Conservation (phyloP, 495 filamentous ascomycete genomes). For the Penicillium arizonense region DNA sequence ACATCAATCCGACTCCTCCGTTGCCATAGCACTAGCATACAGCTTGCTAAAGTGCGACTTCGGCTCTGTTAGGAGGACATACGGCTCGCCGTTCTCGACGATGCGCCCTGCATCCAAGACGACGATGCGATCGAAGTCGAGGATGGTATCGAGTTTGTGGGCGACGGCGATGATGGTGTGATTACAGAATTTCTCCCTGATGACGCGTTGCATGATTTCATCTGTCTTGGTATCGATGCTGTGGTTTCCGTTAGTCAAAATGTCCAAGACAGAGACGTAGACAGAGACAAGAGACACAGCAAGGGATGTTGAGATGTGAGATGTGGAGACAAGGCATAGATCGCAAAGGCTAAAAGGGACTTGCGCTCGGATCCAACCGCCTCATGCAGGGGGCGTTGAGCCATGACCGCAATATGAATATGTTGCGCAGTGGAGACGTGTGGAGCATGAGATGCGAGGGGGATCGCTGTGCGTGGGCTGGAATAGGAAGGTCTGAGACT, state of each 20-base stretch:
- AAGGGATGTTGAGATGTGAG: background rate
- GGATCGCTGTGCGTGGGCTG: constrained; percentile 10
- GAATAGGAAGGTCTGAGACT: constrained; percentile 17
- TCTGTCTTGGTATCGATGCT: constrained; percentile 58
- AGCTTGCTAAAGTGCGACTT: constrained; percentile 33
- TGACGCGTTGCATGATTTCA: constrained; percentile 55
- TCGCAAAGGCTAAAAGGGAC: background rate
- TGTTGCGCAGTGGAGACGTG: constrained; percentile 2
- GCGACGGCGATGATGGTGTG: constrained; percentile 63
- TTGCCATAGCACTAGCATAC: constrained; percentile 27
- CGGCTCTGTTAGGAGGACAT: constrained; percentile 26
- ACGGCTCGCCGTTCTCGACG: constrained; percentile 46
- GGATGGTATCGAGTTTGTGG: constrained; percentile 59
- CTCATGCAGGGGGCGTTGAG: constrained; percentile 27
- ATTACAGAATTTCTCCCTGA: constrained; percentile 54
- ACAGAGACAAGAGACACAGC: background rate
- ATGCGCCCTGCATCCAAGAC: constrained; percentile 46
- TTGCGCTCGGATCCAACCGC: constrained; percentile 18
- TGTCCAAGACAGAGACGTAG: background rate
- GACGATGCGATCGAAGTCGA: constrained; percentile 51
- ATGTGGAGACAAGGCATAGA: background rate
- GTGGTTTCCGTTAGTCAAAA: constrained; percentile 4
- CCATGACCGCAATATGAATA: background rate
- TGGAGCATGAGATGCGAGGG: constrained; percentile 12
- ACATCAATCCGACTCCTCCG: constrained; percentile 22